Base-by-base conservation (phyloP, 2,329 filamentous ascomycete genomes). In the Byssothecium circinans region DNA sequence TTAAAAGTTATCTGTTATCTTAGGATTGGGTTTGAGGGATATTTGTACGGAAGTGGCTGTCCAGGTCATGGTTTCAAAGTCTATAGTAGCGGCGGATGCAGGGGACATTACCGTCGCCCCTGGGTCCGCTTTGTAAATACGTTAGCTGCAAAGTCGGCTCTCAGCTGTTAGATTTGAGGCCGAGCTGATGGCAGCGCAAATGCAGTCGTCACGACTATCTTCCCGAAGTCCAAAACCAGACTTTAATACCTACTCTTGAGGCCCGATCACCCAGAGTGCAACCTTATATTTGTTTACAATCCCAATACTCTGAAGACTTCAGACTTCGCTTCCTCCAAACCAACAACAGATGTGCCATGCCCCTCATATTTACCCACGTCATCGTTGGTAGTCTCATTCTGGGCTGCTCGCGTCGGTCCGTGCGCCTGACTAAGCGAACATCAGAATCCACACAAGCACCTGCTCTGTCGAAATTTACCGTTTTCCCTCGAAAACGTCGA, bases 341-440 rank as follows among this genome's bases (percentile, higher is more conserved):
- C n/a, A n/a, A n/a, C n/a, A n/a, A n/a, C n/a, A n/a, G n/a, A n/a
- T n/a, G n/a, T n/a, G n/a, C n/a, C n/a, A n/a, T n/a, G n/a, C n/a
- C n/a, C n/a, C n/a, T n/a, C n/a, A n/a, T 25, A 25, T 6, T 25
- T 25, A 25, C 23, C 23, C 23, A 10, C 23, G n/a, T n/a, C n/a
- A n/a, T n/a, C n/a, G 11, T 27, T 7, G 7, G 25, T 12, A 32
- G 14, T 12, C 6, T 32, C 29, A 32, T 32, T 14, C 29, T 25
- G 23, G 23, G 23, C 12, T n/a, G 29, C 29, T 32, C 29, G 29
- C 29, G 8, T 43, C 49, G 47, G 57, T 52, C 52, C 55, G 50
- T 50, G 39, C 20, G 19, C 35, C 61, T 60, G 50, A 56, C 58
- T 66, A 62, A 66, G 60, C 62, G 60, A 64, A 61, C 52, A 18